These are phyloP conservation scores for Domatiomyces catenatus DNA, from an alignment of 2,329 filamentous ascomycete species.

Conservation along the genomic window DNA sequence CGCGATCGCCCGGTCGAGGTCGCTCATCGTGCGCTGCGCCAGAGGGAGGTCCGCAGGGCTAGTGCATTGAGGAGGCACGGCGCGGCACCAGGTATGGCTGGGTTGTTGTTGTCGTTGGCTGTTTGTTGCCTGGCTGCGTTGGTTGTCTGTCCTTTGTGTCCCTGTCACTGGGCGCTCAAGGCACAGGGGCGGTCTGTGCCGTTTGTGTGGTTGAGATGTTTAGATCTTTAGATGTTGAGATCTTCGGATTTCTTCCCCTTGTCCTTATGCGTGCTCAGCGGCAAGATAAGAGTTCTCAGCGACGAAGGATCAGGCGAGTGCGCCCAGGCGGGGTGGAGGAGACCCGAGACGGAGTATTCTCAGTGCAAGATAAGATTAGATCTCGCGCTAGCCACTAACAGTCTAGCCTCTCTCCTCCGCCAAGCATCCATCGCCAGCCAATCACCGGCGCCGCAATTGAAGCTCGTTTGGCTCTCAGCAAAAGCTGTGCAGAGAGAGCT, in stretches of 20 bases:
- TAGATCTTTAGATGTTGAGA: too few relatives aligned
- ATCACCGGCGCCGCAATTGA: neutral
- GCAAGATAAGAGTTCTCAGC: too few relatives aligned
- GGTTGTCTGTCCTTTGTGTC: neutral
- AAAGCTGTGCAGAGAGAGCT: neutral
- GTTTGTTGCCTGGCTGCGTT: neutral
- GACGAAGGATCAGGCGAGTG: too few relatives aligned
- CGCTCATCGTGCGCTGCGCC: conserved; percentile 1
- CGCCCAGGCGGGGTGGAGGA: too few relatives aligned
- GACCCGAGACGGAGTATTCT: neutral
- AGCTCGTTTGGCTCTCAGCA: neutral
- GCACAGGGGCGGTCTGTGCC: neutral
- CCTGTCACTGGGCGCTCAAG: too few relatives aligned
- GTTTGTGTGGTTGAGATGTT: too few relatives aligned
- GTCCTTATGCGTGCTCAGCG: too few relatives aligned
- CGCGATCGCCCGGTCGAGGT: conserved; percentile 60
- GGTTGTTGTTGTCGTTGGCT: neutral
- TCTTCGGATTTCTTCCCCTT: too few relatives aligned
- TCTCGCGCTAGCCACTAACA: conserved; percentile 1
- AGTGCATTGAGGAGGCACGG: neutral
- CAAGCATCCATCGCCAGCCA: neutral
- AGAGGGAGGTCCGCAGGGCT: neutral
- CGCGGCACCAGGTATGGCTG: too few relatives aligned
- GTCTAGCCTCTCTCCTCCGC: neutral
- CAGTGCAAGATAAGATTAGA: conserved; percentile 3